These are phyloP conservation scores for Ustilaginoidea virens DNA, from an alignment of 2,329 filamentous ascomycete genomes.

Conservation along the genomic window DNA sequence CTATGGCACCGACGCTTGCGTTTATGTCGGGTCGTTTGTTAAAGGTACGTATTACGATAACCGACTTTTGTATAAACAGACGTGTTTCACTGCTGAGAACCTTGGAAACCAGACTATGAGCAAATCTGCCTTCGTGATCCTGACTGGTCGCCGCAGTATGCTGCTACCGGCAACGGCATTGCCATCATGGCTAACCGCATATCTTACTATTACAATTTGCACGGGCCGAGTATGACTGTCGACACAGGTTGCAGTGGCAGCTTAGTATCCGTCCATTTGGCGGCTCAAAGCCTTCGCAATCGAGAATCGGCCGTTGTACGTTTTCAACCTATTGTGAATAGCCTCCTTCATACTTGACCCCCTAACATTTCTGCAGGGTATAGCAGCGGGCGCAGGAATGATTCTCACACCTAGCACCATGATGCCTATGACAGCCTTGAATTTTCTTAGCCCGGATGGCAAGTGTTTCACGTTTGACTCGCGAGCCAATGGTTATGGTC, in stretches of 20 bases:
- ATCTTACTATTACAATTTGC: slow-evolving; percentile 38
- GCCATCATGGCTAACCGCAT: slow-evolving; percentile 40
- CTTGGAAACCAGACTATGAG: slow-evolving; percentile 27
- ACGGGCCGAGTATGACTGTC: slow-evolving; percentile 39
- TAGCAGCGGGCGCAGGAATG: slow-evolving; percentile 35
- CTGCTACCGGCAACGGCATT: slow-evolving; percentile 35
- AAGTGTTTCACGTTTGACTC: slow-evolving; percentile 38
- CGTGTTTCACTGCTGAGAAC: not conserved
- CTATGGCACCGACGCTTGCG: slow-evolving; percentile 27
- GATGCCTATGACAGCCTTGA: slow-evolving; percentile 38
- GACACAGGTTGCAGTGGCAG: slow-evolving; percentile 45
- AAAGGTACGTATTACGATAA: slow-evolving; percentile 20
- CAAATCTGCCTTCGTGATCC: slow-evolving; percentile 33
- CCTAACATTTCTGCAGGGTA: slow-evolving; percentile 16
- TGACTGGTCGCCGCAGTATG: slow-evolving; percentile 33
- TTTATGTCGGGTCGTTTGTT: slow-evolving; percentile 35
- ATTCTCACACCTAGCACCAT: slow-evolving; percentile 40
- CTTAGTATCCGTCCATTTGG: slow-evolving; percentile 37
- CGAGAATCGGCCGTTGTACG: slow-evolving; percentile 27
- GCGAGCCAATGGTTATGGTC: slow-evolving; percentile 47
- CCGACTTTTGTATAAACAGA: not conserved
- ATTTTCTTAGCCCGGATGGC: slow-evolving; percentile 35
- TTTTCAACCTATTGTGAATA: not conserved
- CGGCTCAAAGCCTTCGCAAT: slow-evolving; percentile 30
- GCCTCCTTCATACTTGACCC: not conserved